phyloP scores from a whole-genome alignment of 495 filamentous ascomycete species.

The Coniosporium apollinis region DNA sequence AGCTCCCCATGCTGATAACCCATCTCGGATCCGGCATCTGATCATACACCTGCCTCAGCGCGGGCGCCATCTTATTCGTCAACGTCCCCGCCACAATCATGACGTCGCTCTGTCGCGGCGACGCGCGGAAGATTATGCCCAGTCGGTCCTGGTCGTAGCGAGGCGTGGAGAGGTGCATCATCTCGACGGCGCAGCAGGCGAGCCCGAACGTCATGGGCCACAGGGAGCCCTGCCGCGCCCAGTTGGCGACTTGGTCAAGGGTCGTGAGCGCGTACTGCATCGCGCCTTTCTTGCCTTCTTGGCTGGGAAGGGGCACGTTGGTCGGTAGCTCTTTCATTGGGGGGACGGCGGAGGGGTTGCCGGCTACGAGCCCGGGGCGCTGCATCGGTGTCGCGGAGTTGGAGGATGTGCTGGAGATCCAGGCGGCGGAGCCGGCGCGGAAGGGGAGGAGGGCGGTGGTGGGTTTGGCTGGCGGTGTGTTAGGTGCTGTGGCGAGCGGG shows the following conservation, averaged over 20 bases:
- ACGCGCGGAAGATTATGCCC: constrained; percentile 94
- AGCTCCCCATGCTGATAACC: constrained; percentile 85
- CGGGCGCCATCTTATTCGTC: constrained; percentile 97
- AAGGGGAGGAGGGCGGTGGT: constrained; percentile 39
- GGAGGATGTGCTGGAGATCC: constrained; percentile 43
- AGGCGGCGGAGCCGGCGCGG: constrained; percentile 32
- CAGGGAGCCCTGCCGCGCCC: constrained; percentile 81
- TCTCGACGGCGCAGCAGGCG: constrained; percentile 91
- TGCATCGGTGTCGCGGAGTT: constrained; percentile 32
- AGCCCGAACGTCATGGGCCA: constrained; percentile 99
- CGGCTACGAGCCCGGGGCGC: constrained; percentile 21
- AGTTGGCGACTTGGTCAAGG: constrained; percentile 82
- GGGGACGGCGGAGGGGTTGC: constrained; percentile 18
- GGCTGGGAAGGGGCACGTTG: constrained; percentile 67
- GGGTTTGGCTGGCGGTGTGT: constrained; percentile 38
- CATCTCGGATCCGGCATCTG: constrained; percentile 94
- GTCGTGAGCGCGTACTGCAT: constrained; percentile 98
- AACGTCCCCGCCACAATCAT: constrained; percentile 96
- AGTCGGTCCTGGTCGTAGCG: constrained; percentile 93
- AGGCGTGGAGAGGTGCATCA: constrained; percentile 95
- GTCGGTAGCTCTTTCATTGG: constrained; percentile 32
- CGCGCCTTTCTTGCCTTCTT: constrained; percentile 84
- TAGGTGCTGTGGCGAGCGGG: constrained; percentile 20
- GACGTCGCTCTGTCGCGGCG: constrained; percentile 86
- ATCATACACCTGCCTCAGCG: constrained; percentile 87